Evolutionary conservation across 78 protist species (phyloP), one percentile per base, ranked within the genome.

Genomic region (Goniomonas avonlea): DNA sequence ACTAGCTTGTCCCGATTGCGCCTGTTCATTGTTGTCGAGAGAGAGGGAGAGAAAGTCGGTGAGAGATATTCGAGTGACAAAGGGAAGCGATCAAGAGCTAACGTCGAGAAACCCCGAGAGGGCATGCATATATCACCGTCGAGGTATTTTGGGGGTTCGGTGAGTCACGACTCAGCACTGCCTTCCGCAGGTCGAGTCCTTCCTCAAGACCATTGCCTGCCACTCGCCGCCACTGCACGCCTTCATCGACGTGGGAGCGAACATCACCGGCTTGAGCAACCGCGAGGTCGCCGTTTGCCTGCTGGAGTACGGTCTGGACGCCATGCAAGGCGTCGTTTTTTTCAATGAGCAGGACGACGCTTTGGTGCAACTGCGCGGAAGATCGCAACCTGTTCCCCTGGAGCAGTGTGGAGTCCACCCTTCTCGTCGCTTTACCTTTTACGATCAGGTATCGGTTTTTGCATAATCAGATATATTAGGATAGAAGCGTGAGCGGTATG

Each of bases 221-320:
- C 27, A 4, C 31, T 4, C 9, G 5, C 76, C 48, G 41, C 48
- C 7, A 43, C 40, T 20, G 56, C 13, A 39, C 60, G 79, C 79
- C 39, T 60, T 73, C 61, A 40, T 73, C 38, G 79, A 73, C 40
- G 25, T 38, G 34, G 79, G 79, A 3, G 79, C 79, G 3, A 39
- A 48, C 34, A 73, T 73, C 37, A 47, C 79, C 43, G 79, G 79
- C 35, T 48, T 73, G 79, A 23, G 37, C 43, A 73, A 73, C 63
- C 7, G 41, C 13, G 59, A 50, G 37, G 79, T 73, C 8, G 56
- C 79, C 20, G 20, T 37, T 27, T 70, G 40, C 58, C 29, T 70
- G 40, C 55, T 70, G 34, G 13, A 70, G 21, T 11, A 70, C 58
- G 76, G 76, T 3, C 76, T 70, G 50, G 11, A 4, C 18, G 8